Percentiles rank a stretch among this genome's conserved stretches.
These are phyloP conservation scores for Wickerhamomyces mucosus DNA, from an alignment of 805 yeast species.

Conservation along the genomic window DNA sequence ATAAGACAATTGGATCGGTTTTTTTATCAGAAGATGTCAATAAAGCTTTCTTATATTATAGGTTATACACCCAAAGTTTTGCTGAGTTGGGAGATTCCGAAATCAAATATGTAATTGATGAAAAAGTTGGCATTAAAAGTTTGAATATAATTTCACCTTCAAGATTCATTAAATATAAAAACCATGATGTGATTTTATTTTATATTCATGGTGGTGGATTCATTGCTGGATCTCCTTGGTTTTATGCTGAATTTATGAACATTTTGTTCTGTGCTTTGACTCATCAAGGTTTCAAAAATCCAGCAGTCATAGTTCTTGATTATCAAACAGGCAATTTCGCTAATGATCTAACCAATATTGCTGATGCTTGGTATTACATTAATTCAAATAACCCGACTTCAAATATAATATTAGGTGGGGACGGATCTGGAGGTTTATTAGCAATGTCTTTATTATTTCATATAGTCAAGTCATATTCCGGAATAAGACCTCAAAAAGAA, in stretches of 20 bases:
- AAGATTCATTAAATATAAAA: constrained; percentile 15
- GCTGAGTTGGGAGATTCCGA: constrained; percentile 1
- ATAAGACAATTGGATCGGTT: constrained; percentile 1
- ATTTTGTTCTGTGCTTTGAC: constrained; percentile 31
- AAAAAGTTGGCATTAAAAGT: constrained; percentile 22
- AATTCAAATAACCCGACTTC: constrained; percentile 17
- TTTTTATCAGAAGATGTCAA: not conserved
- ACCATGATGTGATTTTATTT: constrained; percentile 30
- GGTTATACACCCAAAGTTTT: constrained; percentile 2
- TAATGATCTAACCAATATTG: constrained; percentile 19
- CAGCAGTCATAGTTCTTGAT: constrained; percentile 33
- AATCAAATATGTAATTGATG: constrained; percentile 3
- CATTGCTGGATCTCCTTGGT: constrained; percentile 26
- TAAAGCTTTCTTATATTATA: constrained; percentile 1
- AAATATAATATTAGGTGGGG: constrained; percentile 30
- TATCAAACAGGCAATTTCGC: constrained; percentile 15
- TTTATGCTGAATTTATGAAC: constrained; percentile 36
- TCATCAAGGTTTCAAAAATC: constrained; percentile 40
- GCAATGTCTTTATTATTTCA: constrained; percentile 28
- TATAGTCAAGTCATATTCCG: constrained; percentile 23
- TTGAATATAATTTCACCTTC: constrained; percentile 25
- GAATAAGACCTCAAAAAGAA: constrained; percentile 2
- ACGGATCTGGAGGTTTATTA: constrained; percentile 40
- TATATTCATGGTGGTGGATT: constrained; percentile 37
- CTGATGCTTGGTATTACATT: constrained; percentile 25